Percentiles rank a stretch among this genome's conserved stretches.
Conservation (phyloP, 371 early-diverging fungal genomes). For the Mortierella sp. region DNA sequence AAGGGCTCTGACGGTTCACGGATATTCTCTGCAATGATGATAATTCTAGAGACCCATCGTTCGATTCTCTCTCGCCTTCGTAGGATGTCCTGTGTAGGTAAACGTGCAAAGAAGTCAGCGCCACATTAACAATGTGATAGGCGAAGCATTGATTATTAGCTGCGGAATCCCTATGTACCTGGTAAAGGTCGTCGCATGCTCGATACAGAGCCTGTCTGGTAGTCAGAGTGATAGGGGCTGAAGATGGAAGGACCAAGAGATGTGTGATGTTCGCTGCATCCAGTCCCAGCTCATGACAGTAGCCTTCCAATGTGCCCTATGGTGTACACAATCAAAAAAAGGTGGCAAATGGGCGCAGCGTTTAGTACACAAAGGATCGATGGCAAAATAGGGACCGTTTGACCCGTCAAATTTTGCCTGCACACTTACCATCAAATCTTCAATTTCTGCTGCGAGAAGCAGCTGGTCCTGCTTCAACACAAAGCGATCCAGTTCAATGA, state of each 20-base stretch:
- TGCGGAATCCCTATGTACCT: slow-evolving; percentile 11
- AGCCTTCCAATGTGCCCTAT: slow-evolving; percentile 20
- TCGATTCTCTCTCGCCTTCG: slow-evolving; percentile 31
- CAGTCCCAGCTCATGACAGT: slow-evolving; percentile 27
- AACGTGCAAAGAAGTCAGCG: too few relatives aligned
- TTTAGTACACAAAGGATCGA: neutral
- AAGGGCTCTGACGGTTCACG: slow-evolving; percentile 30
- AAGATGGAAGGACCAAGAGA: slow-evolving; percentile 38
- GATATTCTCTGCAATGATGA: slow-evolving; percentile 46
- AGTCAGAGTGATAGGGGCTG: slow-evolving; percentile 33
- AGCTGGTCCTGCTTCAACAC: slow-evolving; percentile 29
- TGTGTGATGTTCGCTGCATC: slow-evolving; percentile 37
- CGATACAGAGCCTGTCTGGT: slow-evolving; percentile 30
- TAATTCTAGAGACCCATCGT: slow-evolving; percentile 42
- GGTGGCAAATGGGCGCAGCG: slow-evolving; percentile 2
- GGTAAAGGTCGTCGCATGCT: slow-evolving; percentile 39
- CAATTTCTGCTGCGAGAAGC: slow-evolving; percentile 57
- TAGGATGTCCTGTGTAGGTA: slow-evolving; percentile 33
- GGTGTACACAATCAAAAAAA: neutral
- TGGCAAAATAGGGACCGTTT: neutral
- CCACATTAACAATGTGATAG: neutral
- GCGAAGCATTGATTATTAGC: too few relatives aligned
- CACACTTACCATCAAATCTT: slow-evolving; percentile 58
- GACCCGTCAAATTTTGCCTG: neutral
- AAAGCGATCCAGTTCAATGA: slow-evolving; percentile 36